Percentiles rank a stretch among this genome's conserved stretches.
Evolutionary conservation across 192 early-diverging fungal species (phyloP).

Genomic region (Rhizoclosmatium sp.): DNA sequence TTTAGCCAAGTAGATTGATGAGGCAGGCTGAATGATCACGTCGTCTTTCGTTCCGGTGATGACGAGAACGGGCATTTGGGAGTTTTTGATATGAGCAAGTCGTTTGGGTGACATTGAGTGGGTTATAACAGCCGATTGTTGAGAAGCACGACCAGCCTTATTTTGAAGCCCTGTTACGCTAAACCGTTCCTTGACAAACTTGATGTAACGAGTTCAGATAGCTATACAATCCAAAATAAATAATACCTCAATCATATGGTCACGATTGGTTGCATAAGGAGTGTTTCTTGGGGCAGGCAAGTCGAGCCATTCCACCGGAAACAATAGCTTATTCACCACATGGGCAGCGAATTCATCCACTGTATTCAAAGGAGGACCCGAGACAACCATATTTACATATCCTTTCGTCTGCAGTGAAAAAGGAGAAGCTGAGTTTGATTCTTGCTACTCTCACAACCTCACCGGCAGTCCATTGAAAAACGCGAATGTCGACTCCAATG

Average conservation of each 20-base stretch:
- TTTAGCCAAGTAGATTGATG: constrained; percentile 45
- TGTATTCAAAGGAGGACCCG: constrained; percentile 22
- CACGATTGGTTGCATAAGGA: constrained; percentile 39
- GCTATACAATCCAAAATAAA: neutral
- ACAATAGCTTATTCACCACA: constrained; percentile 38
- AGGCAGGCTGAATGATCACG: constrained; percentile 51
- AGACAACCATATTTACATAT: constrained; percentile 27
- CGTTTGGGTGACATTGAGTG: constrained; percentile 44
- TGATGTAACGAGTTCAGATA: too few species aligned
- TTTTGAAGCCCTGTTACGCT: constrained; percentile 37
- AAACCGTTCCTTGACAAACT: constrained; percentile 35
- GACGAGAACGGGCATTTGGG: constrained; percentile 47
- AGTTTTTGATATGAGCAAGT: constrained; percentile 38
- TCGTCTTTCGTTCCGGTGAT: constrained; percentile 50
- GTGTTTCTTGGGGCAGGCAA: constrained; percentile 31
- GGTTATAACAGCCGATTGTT: constrained; percentile 41
- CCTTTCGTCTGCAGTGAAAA: constrained; percentile 6
- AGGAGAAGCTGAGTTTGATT: neutral
- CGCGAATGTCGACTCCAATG: constrained; percentile 58
- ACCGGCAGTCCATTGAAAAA: constrained; percentile 49
- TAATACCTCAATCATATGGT: constrained; percentile 42
- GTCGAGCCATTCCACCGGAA: constrained; percentile 45
- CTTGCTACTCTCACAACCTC: neutral
- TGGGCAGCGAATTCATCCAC: constrained; percentile 38
- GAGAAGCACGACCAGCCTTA: constrained; percentile 39